phyloP scores from a whole-genome alignment of 192 early-diverging fungal species.

The Irineochytrium annulatum region DNA sequence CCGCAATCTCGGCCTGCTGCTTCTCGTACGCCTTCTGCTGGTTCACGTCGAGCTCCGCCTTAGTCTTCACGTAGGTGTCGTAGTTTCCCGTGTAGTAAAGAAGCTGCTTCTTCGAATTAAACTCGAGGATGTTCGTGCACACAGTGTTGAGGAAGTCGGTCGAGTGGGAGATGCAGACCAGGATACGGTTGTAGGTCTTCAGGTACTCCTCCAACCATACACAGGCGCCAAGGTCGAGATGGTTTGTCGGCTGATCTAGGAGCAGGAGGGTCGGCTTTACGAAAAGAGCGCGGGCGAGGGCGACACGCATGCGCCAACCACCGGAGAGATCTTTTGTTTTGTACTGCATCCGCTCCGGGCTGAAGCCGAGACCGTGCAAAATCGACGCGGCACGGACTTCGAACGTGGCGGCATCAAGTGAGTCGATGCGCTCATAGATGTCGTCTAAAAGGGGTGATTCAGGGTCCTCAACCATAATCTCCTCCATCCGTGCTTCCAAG shows the following conservation, averaged over 20 bases:
- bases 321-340: conserved; percentile 96
- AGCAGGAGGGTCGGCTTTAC: conserved; percentile 75
- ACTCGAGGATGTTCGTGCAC: conserved; percentile 94
- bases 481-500: conserved; percentile 89
- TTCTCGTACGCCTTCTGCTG: conserved; percentile 99
- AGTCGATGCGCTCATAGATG: conserved; percentile 94
- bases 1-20: conserved; percentile 98
- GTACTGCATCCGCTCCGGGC: conserved; percentile 79
- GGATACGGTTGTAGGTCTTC: conserved; percentile 73
- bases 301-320: conserved; percentile 99
- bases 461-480: conserved; percentile 75
- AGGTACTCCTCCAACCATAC: conserved; percentile 83
- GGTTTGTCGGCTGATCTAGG: conserved; percentile 69
- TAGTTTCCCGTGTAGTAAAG: conserved; percentile 97
- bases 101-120: conserved; percentile 85
- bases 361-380: conserved; percentile 93
- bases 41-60: conserved; percentile 92
- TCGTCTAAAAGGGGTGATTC: conserved; percentile 88
- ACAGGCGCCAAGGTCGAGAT: conserved; percentile 88
- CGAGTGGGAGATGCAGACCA: conserved; percentile 88
- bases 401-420: conserved; percentile 89
- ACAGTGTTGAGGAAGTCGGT: conserved; percentile 94
- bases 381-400: conserved; percentile 87
- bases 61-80: conserved; percentile 93
- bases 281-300: conserved; percentile 94